These are phyloP conservation scores for Triglochin maritima DNA, from an alignment of 106 monocot genomes.

Conservation along the genomic window DNA sequence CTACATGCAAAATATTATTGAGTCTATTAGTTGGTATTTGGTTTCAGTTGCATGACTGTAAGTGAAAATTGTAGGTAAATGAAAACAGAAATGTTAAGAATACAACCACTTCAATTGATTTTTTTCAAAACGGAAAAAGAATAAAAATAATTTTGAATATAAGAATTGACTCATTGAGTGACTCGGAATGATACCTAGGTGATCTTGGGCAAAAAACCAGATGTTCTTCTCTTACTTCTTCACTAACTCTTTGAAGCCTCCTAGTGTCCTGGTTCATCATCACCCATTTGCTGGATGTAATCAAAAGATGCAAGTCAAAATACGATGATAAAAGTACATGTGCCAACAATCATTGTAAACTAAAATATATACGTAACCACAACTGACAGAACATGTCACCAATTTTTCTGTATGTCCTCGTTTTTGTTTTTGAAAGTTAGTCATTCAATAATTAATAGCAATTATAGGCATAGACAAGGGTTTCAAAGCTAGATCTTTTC, in stretches of 20 bases:
- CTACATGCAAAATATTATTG: too few species aligned
- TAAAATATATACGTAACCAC: too few species aligned
- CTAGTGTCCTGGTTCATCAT: conserved; percentile 99
- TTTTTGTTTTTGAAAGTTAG: too few species aligned
- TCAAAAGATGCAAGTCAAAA: conserved; percentile 1
- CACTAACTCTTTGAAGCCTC: conserved; percentile 88
- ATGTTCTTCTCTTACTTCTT: conserved; percentile 94
- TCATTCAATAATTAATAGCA: too few species aligned
- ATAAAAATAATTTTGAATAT: not conserved
- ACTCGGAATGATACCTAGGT: conserved; percentile 42
- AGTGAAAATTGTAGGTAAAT: too few species aligned
- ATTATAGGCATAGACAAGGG: too few species aligned
- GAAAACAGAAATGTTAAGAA: not conserved
- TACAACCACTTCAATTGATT: not conserved
- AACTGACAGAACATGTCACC: too few species aligned
- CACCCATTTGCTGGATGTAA: conserved; percentile 80
- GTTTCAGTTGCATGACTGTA: too few species aligned
- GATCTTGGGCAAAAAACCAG: conserved; percentile 78
- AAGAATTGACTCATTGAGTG: not conserved
- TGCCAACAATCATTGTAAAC: too few species aligned
- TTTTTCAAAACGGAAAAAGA: not conserved
- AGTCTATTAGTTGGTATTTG: too few species aligned
- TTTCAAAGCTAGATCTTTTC: too few species aligned
- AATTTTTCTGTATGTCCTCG: too few species aligned
- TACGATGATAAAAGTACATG: not conserved